Percentiles rank a stretch among this genome's conserved stretches.
These are phyloP conservation scores for Auricularia auricula-judae DNA, from an alignment of 768 basidiomycete genomes.

Conservation along the genomic window DNA sequence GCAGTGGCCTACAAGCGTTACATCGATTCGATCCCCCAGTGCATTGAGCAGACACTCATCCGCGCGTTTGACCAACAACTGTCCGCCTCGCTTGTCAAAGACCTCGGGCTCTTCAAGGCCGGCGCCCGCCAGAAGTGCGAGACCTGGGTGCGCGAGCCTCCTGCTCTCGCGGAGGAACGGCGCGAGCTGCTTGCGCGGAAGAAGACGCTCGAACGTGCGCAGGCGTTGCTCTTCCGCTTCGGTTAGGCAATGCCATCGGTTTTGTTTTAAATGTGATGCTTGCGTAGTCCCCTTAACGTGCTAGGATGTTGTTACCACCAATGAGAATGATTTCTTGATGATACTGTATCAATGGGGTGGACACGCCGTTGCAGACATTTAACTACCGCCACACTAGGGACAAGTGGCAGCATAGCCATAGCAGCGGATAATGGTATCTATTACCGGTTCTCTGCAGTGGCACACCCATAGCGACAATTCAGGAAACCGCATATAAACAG, in stretches of 20 bases:
- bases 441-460: too few species aligned
- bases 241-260: not conserved
- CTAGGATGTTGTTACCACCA: too few species aligned
- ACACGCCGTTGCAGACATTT: too few species aligned
- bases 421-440: too few species aligned
- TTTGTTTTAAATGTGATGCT: not conserved
- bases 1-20: conserved; percentile 52
- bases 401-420: too few species aligned
- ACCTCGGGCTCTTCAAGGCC: conserved; percentile 23
- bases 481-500: too few species aligned
- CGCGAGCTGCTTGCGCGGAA: not conserved
- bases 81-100: conserved; percentile 31
- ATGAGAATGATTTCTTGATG: too few species aligned
- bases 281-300: too few species aligned
- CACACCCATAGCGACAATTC: too few species aligned
- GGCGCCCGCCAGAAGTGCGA: not conserved
- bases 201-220: not conserved
- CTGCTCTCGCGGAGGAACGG: not conserved
- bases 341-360: too few species aligned
- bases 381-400: too few species aligned
- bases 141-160: not conserved
- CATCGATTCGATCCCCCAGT: conserved; percentile 43
- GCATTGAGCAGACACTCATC: conserved; percentile 46
- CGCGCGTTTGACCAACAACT: conserved; percentile 39
- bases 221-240: not conserved